Conservation (phyloP, 2,329 filamentous ascomycete species). For the Aspergillus phoenicis region DNA sequence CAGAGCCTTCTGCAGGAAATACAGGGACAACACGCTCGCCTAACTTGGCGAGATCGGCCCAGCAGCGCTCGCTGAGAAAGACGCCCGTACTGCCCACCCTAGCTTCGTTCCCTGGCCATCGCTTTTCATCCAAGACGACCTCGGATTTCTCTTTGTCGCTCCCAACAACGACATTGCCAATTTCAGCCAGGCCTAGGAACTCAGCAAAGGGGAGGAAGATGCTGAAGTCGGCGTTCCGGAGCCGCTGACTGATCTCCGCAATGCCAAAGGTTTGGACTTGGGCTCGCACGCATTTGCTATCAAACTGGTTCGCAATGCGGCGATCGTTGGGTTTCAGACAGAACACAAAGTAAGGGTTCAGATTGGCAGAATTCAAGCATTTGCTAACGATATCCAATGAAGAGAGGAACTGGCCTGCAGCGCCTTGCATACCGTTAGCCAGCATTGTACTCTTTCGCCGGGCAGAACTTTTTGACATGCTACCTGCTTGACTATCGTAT, state of each 20-base stretch:
- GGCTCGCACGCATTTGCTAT: slow-evolving; percentile 95
- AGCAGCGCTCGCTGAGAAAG: slow-evolving; percentile 93
- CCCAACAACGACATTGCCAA: slow-evolving; percentile 82
- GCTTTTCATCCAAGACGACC: slow-evolving; percentile 85
- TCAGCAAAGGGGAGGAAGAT: slow-evolving; percentile 94
- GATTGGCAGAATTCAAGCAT: slow-evolving; percentile 76
- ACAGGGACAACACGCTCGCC: slow-evolving; percentile 62
- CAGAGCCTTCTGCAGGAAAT: slow-evolving; percentile 61
- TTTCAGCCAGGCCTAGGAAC: slow-evolving; percentile 85
- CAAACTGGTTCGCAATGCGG: slow-evolving; percentile 96
- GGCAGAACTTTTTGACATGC: slow-evolving; percentile 30
- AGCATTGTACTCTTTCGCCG: slow-evolving; percentile 45
- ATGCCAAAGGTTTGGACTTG: slow-evolving; percentile 96
- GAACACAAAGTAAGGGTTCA: slow-evolving; percentile 95
- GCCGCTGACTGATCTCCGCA: slow-evolving; percentile 90
- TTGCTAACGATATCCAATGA: slow-evolving; percentile 89
- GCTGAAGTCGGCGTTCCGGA: slow-evolving; percentile 92
- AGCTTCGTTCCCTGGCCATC: slow-evolving; percentile 91
- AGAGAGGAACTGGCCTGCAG: slow-evolving; percentile 86
- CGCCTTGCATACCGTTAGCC: slow-evolving; percentile 67
- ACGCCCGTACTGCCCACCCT: slow-evolving; percentile 88
- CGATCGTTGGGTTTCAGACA: slow-evolving; percentile 97
- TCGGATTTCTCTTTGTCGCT: slow-evolving; percentile 92
- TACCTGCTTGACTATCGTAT: slow-evolving; percentile 37
- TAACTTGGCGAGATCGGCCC: slow-evolving; percentile 84